Conservation (phyloP, 495 filamentous ascomycete species). For the Penicillium parvum region DNA sequence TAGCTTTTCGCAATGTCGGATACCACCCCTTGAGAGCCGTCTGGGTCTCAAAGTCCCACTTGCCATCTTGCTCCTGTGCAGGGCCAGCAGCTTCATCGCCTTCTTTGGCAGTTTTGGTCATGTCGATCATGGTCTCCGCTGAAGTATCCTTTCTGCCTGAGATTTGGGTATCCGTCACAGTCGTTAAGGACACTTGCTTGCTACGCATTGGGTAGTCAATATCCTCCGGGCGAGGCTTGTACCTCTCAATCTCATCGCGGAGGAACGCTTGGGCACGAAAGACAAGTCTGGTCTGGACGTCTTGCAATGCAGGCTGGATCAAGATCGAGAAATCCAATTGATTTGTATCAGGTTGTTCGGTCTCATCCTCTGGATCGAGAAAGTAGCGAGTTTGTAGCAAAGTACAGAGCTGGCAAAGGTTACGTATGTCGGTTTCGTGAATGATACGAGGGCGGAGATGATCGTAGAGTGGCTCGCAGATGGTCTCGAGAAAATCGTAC, state of each 20-base stretch:
- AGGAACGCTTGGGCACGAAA: conserved; percentile 65
- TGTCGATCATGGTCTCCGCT: conserved; percentile 40
- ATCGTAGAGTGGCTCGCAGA: conserved; percentile 74
- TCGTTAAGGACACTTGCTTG: conserved; percentile 41
- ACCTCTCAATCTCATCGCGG: conserved; percentile 65
- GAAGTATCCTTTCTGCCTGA: conserved; percentile 44
- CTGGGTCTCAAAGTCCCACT: conserved; percentile 52
- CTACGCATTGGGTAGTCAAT: conserved; percentile 60
- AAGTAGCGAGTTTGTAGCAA: conserved; percentile 82
- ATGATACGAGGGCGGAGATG: conserved; percentile 65
- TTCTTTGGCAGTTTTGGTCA: conserved; percentile 49
- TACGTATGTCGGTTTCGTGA: conserved; percentile 64
- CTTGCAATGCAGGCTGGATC: conserved; percentile 65
- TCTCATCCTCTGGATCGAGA: conserved; percentile 66
- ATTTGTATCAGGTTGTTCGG: conserved; percentile 47
- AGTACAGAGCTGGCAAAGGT: conserved; percentile 76
- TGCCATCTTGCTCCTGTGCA: conserved; percentile 40
- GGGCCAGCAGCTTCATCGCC: conserved; percentile 48
- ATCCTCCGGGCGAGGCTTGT: conserved; percentile 63
- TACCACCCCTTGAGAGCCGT: conserved; percentile 51
- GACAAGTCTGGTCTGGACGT: conserved; percentile 71
- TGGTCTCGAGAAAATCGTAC: conserved; percentile 66
- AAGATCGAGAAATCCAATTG: conserved; percentile 63
- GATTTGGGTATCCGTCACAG: conserved; percentile 44
- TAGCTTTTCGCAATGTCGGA: conserved; percentile 70